Base-by-base conservation (phyloP, 306 rosid species). In the Pyrus bretschneideri region DNA sequence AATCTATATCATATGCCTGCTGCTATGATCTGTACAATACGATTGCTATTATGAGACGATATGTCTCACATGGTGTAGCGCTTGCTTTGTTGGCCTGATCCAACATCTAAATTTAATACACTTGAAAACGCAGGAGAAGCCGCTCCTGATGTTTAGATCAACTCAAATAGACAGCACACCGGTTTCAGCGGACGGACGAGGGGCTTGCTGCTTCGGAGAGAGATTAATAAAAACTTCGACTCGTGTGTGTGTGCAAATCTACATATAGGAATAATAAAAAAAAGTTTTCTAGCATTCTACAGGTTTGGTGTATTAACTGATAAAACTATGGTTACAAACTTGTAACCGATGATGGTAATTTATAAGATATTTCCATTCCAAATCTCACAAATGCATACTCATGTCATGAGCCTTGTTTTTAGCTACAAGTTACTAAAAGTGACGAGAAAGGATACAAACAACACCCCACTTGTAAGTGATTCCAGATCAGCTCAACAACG, bases 61-160 rank as follows among this genome's bases (percentile, higher is more conserved):
- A 57, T 9, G 18, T 49, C 63, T 9, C 62, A n/a, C 30, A 10
- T 10, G 15, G 63, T 22, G 29, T 22, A 59, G 17, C 18, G 17
- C 3, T 22, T 58, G 23, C 30, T 23, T 59, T 59, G 29, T 22
- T 58, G 63, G 63, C 63, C 63, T 58, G 30, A 5, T 58, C 38
- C 58, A 5, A 17, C 46, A 3, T 73, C 67, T 4, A 9, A 71
- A 3, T 72, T 55, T 4, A 9, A 71, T 4, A 70, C 45, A 42
- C 9, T 78, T 27, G 22, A 52, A 23, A 58, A 35, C 54, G 81
- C 81, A 80, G 87, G 84, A 49, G 77, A 80, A 76, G 77, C 81
- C 40, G 70, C n/a, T 64, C 44, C 23, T 64, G 23, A 66, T 61
- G 62, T 38, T 54, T 31, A 49, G 42, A 60, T 30, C n/a, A 29